Base-by-base conservation (phyloP, 345 rosid species). In the Mercurialis annua region DNA sequence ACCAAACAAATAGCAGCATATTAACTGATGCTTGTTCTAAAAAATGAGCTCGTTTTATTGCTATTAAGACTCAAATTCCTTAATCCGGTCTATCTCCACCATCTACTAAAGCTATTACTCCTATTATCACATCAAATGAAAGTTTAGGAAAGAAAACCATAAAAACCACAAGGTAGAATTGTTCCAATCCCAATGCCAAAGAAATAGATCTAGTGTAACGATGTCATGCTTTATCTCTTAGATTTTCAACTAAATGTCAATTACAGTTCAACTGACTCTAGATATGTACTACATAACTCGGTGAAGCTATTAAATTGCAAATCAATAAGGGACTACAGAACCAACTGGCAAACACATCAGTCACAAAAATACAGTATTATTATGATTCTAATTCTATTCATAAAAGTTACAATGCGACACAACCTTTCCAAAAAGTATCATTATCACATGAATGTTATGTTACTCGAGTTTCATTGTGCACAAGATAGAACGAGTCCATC, bases 1-100 rank as follows among this genome's bases (percentile, higher is more conserved):
- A 42, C n/a, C 42, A 18, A 30, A 2, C 18, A n/a, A 24, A 1
- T 12, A 18, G 46, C 64, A 57, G 11, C 44, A 47, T 12, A 43
- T 38, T 6, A 16, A 31, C 15, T 16, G 51, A 40, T 40, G 70
- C 10, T 40, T 17, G 24, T 21, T 5, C 47, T 21, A 21, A 44
- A 3, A 67, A 67, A 46, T 56, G 59, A 68, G 29, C 9, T 48
- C 26, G 34, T 47, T 21, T 58, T 64, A 24, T 24, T 68, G 31
- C 57, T 16, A 68, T 21, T 33, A 68, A 47, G 23, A 29, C 64
- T 17, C 15, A 36, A 44, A 33, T 18, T 24, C 5, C 40, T 10
- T n/a, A 38, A 36, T 27, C 53, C 23, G 50, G 12, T 65, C 49
- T 38, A 1, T 42, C 15, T 30, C 51, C 60, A n/a, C 49, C 17